A percentile compares a stretch with the other conserved stretches of the same genome.
These are phyloP conservation scores for Metschnikowia dekortorum DNA, from an alignment of 805 yeast genomes.

Conservation along the genomic window DNA sequence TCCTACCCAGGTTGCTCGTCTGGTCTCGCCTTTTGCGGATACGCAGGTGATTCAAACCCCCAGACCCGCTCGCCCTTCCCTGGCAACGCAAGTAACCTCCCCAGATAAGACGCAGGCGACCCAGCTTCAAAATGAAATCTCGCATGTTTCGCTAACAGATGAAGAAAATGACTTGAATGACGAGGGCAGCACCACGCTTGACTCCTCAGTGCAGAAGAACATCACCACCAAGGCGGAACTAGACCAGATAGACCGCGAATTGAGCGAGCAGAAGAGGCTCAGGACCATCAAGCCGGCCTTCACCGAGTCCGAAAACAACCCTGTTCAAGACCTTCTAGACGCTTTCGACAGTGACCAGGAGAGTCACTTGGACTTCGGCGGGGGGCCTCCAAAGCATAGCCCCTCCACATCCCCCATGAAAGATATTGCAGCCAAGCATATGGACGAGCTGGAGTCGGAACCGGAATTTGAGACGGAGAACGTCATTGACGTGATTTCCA, in stretches of 20 bases:
- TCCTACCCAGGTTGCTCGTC: constrained; percentile 7
- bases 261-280: constrained; percentile 32
- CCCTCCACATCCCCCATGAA: constrained; percentile 32
- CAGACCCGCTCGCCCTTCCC: neutral
- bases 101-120: constrained; percentile 1
- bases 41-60: constrained; percentile 3
- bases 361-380: constrained; percentile 7
- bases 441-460: constrained; percentile 6
- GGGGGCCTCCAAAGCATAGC: constrained; percentile 19
- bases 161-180: constrained; percentile 36
- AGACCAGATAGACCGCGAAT: constrained; percentile 28
- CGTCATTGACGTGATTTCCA: constrained; percentile 10
- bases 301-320: constrained; percentile 20
- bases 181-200: constrained; percentile 18
- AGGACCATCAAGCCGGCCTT: constrained; percentile 30
- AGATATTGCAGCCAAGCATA: neutral
- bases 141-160: constrained; percentile 32
- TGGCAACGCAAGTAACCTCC: neutral
- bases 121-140: constrained; percentile 29
- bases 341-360: constrained; percentile 27
- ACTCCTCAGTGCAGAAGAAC: constrained; percentile 17
- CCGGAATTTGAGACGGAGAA: constrained; percentile 9
- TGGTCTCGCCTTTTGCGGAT: constrained; percentile 2
- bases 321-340: constrained; percentile 28
- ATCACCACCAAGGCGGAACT: constrained; percentile 24